These are phyloP conservation scores for Microbotryum intermedium DNA, from an alignment of 1,284 basidiomycete genomes.

Conservation along the genomic window DNA sequence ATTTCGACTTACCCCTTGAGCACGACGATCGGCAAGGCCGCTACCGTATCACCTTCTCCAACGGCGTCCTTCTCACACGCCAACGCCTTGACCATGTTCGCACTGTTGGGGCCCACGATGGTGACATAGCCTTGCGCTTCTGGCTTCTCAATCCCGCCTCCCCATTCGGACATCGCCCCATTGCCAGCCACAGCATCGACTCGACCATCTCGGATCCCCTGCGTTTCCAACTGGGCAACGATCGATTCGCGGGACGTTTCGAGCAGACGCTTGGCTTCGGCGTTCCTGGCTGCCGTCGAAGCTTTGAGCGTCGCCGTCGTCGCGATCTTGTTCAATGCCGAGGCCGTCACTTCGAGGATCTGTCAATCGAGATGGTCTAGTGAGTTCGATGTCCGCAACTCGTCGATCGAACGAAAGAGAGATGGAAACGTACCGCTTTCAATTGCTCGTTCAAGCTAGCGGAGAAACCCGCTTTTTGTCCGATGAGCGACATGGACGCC, in stretches of 20 bases:
- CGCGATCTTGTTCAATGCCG: constrained; percentile 49
- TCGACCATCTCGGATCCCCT: constrained; percentile 54
- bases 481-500: constrained; percentile 85
- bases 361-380: constrained; percentile 31
- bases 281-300: not conserved
- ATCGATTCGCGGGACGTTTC: constrained; percentile 27
- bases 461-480: constrained; percentile 87
- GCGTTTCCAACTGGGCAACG: constrained; percentile 22
- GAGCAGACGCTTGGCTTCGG: not conserved
- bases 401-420: not conserved
- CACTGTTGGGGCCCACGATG: constrained; percentile 18
- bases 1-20: constrained; percentile 34
- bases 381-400: not conserved
- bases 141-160: constrained; percentile 38
- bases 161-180: constrained; percentile 72
- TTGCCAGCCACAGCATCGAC: constrained; percentile 71
- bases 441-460: constrained; percentile 77
- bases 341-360: constrained; percentile 70
- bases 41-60: constrained; percentile 44
- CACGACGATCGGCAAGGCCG: constrained; percentile 65
- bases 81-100: constrained; percentile 4
- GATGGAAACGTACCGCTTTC: constrained; percentile 43
- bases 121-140: constrained; percentile 1
- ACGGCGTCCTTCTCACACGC: not conserved
- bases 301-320: constrained; percentile 1